Evolutionary conservation across 805 yeast genomes (phyloP).

Genomic region (Barnettozyma pratensis): DNA sequence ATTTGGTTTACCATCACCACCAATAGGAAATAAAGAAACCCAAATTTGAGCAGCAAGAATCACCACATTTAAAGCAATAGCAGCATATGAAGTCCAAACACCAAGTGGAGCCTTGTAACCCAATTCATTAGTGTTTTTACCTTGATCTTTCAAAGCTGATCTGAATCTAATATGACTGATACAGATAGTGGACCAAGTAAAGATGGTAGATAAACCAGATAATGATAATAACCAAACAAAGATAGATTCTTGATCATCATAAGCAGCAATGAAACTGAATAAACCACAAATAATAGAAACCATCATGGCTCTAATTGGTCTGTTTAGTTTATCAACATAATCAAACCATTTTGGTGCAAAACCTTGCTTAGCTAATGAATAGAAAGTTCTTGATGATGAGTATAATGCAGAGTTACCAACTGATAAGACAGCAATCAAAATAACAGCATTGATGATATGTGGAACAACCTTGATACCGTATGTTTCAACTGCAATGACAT

Average conservation of each 20-base stretch:
- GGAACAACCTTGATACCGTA: constrained; percentile 55
- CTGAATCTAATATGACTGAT: constrained; percentile 55
- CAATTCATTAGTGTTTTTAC: constrained; percentile 43
- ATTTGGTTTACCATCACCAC: constrained; percentile 32
- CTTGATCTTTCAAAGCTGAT: constrained; percentile 51
- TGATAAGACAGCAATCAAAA: constrained; percentile 65
- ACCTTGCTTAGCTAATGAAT: constrained; percentile 66
- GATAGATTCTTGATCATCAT: constrained; percentile 49
- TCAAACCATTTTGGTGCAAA: constrained; percentile 52
- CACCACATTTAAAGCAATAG: constrained; percentile 42
- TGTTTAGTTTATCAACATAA: constrained; percentile 51
- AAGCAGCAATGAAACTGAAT: constrained; percentile 65
- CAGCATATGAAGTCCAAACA: constrained; percentile 47
- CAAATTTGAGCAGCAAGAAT: constrained; percentile 58
- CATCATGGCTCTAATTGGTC: constrained; percentile 53
- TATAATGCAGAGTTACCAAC: constrained; percentile 74
- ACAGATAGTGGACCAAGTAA: constrained; percentile 60
- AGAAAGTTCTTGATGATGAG: constrained; percentile 68
- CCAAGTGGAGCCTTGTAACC: constrained; percentile 51
- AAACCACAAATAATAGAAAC: constrained; percentile 50
- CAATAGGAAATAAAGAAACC: constrained; percentile 60
- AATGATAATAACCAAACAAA: constrained; percentile 63
- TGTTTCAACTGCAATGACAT: constrained; percentile 59
- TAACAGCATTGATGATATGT: constrained; percentile 68
- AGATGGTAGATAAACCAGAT: constrained; percentile 55